These are phyloP conservation scores for Microdochium bolleyi DNA, from an alignment of 2,329 filamentous ascomycete genomes.

Conservation along the genomic window DNA sequence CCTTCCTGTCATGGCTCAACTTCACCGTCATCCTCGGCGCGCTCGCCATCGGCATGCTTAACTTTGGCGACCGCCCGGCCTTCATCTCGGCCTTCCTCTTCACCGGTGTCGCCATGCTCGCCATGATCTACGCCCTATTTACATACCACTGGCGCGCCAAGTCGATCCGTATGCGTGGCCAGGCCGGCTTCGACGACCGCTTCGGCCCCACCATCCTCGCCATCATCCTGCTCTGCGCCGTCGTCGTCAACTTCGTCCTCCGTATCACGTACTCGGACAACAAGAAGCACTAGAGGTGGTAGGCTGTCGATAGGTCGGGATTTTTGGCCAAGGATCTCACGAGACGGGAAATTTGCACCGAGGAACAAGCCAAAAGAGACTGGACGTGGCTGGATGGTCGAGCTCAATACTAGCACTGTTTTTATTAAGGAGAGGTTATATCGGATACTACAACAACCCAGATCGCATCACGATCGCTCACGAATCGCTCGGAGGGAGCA, in stretches of 20 bases:
- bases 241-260: conserved; percentile 94
- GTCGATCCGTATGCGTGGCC: conserved; percentile 82
- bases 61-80: conserved; percentile 91
- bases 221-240: conserved; percentile 75
- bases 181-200: conserved; percentile 93
- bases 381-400: too few species aligned
- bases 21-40: conserved; percentile 98
- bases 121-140: conserved; percentile 89
- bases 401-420: too few species aligned
- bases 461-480: not conserved
- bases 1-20: conserved; percentile 99
- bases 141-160: conserved; percentile 97
- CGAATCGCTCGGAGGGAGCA: not conserved
- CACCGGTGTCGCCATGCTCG: conserved; percentile 86
- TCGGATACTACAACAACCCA: too few species aligned
- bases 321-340: not conserved
- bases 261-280: conserved; percentile 48
- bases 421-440: too few species aligned
- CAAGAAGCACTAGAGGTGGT: conserved; percentile 16
- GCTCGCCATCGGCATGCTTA: conserved; percentile 91
- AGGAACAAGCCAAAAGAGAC: too few species aligned
- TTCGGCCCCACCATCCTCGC: conserved; percentile 89
- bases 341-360: too few species aligned
- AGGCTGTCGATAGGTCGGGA: not conserved
- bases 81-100: conserved; percentile 93